Evolutionary conservation across 805 yeast genomes (phyloP).

Genomic region (Hanseniaspora nectarophila): DNA sequence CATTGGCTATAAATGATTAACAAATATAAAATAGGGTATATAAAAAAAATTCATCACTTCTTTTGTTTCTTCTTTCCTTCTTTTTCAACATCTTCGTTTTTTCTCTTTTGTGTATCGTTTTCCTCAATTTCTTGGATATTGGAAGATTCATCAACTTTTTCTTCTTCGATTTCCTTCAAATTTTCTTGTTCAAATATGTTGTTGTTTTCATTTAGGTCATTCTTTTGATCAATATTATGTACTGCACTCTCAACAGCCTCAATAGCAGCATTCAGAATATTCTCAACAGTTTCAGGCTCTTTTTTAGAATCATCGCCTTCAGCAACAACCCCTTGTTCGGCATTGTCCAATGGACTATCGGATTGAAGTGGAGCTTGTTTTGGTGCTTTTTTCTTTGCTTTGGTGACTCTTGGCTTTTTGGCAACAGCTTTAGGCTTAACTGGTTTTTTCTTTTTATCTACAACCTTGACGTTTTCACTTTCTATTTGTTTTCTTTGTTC

Average conservation of each 20-base stretch:
- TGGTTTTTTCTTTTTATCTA: neutral
- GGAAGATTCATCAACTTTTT: neutral
- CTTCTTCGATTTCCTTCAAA: conserved; percentile 22
- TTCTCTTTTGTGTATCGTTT: neutral
- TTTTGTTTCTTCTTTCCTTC: neutral
- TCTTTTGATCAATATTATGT: neutral
- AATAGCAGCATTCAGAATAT: conserved; percentile 12
- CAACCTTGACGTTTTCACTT: neutral
- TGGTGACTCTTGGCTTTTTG: neutral
- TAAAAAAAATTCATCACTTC: no score
- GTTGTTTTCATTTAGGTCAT: conserved; percentile 14
- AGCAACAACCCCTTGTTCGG: neutral
- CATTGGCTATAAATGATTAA: no score
- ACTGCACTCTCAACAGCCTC: neutral
- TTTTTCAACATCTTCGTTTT: neutral
- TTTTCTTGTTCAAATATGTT: conserved; percentile 21
- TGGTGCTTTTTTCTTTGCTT: neutral
- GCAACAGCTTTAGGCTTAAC: neutral
- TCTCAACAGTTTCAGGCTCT: neutral
- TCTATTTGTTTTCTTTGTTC: neutral
- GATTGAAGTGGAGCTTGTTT: neutral
- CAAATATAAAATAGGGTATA: no score
- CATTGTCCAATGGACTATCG: no score
- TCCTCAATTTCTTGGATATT: neutral
- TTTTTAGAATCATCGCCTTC: neutral